Evolutionary conservation across 192 early-diverging fungal species (phyloP).

Genomic region (Backusella liffmaniae): DNA sequence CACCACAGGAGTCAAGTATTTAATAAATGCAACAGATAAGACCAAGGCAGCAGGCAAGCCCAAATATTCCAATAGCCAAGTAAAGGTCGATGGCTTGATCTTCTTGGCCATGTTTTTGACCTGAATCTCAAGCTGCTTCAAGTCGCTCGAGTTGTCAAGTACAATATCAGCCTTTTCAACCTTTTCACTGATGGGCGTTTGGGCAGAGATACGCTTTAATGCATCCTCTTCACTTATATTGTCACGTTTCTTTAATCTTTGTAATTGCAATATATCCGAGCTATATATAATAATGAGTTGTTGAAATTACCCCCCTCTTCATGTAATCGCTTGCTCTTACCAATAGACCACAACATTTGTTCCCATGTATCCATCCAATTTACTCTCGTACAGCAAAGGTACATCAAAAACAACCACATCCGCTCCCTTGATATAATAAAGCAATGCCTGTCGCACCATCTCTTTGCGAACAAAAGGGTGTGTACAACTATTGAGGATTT

Average conservation of each 20-base stretch:
- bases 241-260: conserved; percentile 74
- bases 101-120: conserved; percentile 24
- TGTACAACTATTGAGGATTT: conserved; percentile 76
- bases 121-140: conserved; percentile 49
- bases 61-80: conserved; percentile 34
- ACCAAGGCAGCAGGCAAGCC: conserved; percentile 23
- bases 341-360: conserved; percentile 80
- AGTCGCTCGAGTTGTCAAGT: conserved; percentile 77
- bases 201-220: conserved; percentile 68
- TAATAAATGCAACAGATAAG: conserved; percentile 3
- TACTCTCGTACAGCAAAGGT: conserved; percentile 89
- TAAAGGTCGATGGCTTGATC: conserved; percentile 20
- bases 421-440: conserved; percentile 67
- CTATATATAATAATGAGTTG: conserved; percentile 38
- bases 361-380: conserved; percentile 71
- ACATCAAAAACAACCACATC: conserved; percentile 83
- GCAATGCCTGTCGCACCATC: conserved; percentile 68
- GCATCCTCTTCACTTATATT: conserved; percentile 64
- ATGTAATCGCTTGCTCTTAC: conserved; percentile 32
- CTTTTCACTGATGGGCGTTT: conserved; percentile 84
- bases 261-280: conserved; percentile 67
- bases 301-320: not conserved
- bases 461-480: conserved; percentile 88
- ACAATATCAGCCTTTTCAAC: conserved; percentile 74
- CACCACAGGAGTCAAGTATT: not conserved